Percentiles rank a stretch among this genome's conserved stretches.
These are phyloP conservation scores for Paspalum vaginatum DNA, from an alignment of 176 grass and related monocot species.

Conservation along the genomic window DNA sequence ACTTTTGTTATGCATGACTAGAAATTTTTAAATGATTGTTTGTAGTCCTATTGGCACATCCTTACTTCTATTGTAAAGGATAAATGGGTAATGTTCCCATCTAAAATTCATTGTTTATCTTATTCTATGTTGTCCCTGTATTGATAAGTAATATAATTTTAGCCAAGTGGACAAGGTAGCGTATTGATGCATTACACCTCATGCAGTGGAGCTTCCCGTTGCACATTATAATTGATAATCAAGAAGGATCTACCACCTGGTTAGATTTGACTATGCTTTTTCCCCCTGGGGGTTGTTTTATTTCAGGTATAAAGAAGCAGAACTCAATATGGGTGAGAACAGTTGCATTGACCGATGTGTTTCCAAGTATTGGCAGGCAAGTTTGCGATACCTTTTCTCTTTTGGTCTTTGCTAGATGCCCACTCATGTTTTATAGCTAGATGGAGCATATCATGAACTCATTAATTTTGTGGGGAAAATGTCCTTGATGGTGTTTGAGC, in stretches of 20 bases:
- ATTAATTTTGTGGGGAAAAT: not conserved
- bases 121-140: not conserved
- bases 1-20: not conserved
- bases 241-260: not conserved
- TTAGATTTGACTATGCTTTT: not conserved
- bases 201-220: conserved; percentile 14
- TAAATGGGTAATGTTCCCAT: not conserved
- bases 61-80: not conserved
- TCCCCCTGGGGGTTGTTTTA: not conserved
- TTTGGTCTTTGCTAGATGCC: not conserved
- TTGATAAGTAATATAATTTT: not conserved
- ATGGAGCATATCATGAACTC: not conserved
- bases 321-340: conserved; percentile 98
- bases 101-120: not conserved
- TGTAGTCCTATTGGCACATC: not conserved
- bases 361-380: conserved; percentile 96
- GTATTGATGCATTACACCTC: not conserved
- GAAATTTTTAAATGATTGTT: not conserved
- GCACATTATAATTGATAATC: conserved; percentile 5
- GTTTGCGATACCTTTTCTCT: conserved; percentile 30
- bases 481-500: not conserved
- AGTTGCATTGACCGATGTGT: conserved; percentile 99
- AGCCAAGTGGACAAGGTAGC: not conserved
- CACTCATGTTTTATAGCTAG: conserved; percentile 2
- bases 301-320: conserved; percentile 92